Evolutionary conservation across 768 basidiomycete species (phyloP), one percentile per base, ranked within the genome.

Genomic region (Auriscalpium microsporum): DNA sequence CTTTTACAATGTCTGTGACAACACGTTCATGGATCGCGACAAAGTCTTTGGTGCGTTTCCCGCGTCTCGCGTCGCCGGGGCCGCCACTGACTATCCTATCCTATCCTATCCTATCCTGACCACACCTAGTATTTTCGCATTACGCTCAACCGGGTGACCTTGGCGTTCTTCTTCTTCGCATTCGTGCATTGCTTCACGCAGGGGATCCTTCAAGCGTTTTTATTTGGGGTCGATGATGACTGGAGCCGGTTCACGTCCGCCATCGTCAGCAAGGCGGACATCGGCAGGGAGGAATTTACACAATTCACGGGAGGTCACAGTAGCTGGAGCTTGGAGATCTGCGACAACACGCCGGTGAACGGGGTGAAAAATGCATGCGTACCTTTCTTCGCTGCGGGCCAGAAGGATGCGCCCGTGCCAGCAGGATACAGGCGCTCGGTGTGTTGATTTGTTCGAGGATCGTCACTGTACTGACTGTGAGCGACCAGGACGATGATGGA

Each of bases 141-240:
- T 14, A 70, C 68, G 1, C 63, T 68, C 11, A 69, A 65, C 28
- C 64, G 63, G 37, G 47, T 66, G 42, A 70, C 71, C 4, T 19
- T 62, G 19, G 64, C 73, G 0, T 83, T 82, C 68, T 78, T 82
- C 61, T 56, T 79, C 21, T 73, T 81, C 57, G 74, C 72, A 40
- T 69, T 81, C 54, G 16, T 79, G 47, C 74, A 78, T 59, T 82
- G 78, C 62, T 72, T 81, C 49, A 66, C 74, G 10, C 80, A 81
- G 56, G 80, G 77, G 55, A 65, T 77, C 53, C 66, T 81, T 37
- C 79, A 79, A 61, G 73, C 78, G 1, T 65, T 78, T 16, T 70
- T 81, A 10, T 78, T 71, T 63, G 69, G 68, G 19, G 56, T 77
- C 61, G 80, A 83, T 60, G 61, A 70, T 8, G 64, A 72, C 28